Conservation (phyloP, 164 flowering plant genomes). For the Sedum album region DNA sequence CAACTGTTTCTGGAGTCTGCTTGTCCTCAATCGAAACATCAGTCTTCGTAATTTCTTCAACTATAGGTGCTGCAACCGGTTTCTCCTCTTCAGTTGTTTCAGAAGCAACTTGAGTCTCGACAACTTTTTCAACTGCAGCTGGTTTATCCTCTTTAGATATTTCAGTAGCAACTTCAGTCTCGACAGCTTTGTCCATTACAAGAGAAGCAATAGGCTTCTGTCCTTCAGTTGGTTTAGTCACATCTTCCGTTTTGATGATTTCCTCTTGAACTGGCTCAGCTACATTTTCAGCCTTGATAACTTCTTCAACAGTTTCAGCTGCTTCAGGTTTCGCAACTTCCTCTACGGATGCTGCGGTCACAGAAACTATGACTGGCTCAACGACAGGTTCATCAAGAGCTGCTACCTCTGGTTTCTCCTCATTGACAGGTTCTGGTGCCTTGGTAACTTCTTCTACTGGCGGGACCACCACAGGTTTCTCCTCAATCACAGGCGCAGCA, state of each 20-base stretch:
- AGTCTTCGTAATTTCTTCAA: slow-evolving; percentile 4
- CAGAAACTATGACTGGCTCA: background rate
- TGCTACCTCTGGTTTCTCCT: background rate
- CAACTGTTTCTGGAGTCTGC: background rate
- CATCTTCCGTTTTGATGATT: slow-evolving; percentile 2
- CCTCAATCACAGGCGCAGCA: background rate
- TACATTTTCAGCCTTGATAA: background rate
- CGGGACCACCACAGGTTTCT: background rate
- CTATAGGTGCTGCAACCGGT: background rate
- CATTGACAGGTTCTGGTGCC: background rate
- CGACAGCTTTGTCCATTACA: background rate
- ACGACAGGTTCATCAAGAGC: background rate
- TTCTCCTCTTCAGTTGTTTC: background rate
- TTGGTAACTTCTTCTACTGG: background rate
- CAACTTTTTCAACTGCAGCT: background rate
- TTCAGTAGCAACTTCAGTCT: background rate
- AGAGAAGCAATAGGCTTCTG: background rate
- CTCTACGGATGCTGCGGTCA: background rate
- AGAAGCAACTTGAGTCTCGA: background rate
- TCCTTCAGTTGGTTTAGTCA: background rate
- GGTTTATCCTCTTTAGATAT: slow-evolving; percentile 4
- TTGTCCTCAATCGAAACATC: background rate
- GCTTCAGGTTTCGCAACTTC: background rate
- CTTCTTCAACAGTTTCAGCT: background rate
- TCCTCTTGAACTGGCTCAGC: background rate